Base-by-base conservation (phyloP, 768 basidiomycete species). In the Leccinum subtestaceum region DNA sequence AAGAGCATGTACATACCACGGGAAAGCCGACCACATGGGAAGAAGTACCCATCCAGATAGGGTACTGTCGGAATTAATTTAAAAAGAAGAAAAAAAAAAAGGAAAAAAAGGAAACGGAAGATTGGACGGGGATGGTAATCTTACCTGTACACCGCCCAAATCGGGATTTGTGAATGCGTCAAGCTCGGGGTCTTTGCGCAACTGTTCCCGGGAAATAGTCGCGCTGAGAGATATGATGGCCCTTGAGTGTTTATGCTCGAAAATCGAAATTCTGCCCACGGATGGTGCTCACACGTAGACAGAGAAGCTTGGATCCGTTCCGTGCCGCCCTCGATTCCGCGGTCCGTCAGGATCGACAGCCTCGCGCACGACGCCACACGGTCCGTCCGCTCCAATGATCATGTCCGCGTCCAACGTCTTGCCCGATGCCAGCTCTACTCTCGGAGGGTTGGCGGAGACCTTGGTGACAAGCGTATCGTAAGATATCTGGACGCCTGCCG, bases 341-440 rank as follows among this genome's bases (percentile, higher is more conserved):
- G 69, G 47, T 13, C 27, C 19, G 50, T 17, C 23, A 23, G 63
- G 27, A 4, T 68, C 71, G 31, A 76, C 62, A 5, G 79, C 63
- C 11, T 72, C 57, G 13, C 67, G 65, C 19, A 76, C 71, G n/a
- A 79, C 25, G 21, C 82, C 82, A 36, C 72, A 65, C 46, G 76
- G 72, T 6, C 86, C 85, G 69, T 87, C 85, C 13, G 84, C 85
- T 23, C 81, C 84, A 13, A 86, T 75, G 34, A 86, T 70, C 43
- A 85, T 58, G 67, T 86, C 84, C 9, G 79, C 79, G 29, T 62
- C 58, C 10, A 84, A 52, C 5, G 66, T 68, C 57, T 77, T 75
- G n/a, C 82, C 83, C 36, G 67, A 73, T 15, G 75, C 75, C 8
- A 77, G 61, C 1, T 69, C 69, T 2, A 80, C 73, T 34, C 68